A percentile compares a stretch with the other conserved stretches of the same genome.
phyloP scores from a whole-genome alignment of 176 grass and related monocot genomes.

The Phoenix dactylifera region DNA sequence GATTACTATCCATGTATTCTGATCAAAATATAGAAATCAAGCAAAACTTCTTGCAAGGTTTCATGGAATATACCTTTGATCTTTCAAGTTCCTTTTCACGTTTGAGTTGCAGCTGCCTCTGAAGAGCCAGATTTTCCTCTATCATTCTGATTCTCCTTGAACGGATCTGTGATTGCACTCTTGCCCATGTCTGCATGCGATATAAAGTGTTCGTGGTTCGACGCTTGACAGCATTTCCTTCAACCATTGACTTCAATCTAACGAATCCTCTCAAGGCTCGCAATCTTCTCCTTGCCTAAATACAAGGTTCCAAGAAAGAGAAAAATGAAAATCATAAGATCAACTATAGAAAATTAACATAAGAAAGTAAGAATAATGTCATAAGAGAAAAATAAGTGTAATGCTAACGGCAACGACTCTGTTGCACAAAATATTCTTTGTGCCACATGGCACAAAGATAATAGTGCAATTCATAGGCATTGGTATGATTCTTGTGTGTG shows the following conservation, averaged over 20 bases:
- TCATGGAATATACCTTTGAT: constrained; percentile 31
- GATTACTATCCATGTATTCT: too few relatives aligned
- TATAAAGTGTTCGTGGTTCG: constrained; percentile 43
- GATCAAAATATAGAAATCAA: too few relatives aligned
- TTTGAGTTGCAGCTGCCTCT: constrained; percentile 44
- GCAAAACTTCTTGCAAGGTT: too few relatives aligned
- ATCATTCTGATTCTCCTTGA: constrained; percentile 56
- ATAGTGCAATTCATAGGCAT: too few relatives aligned
- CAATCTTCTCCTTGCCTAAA: constrained; percentile 39
- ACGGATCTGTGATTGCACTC: constrained; percentile 60
- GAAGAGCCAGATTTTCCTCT: constrained; percentile 59
- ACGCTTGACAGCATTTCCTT: constrained; percentile 43
- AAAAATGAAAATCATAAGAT: not conserved
- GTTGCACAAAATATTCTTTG: too few relatives aligned
- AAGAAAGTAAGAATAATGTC: not conserved
- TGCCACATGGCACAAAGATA: too few relatives aligned
- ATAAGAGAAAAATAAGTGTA: not conserved
- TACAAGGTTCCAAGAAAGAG: not conserved
- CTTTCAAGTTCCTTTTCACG: constrained; percentile 34
- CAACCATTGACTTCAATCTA: constrained; percentile 49
- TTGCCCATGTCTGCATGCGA: constrained; percentile 60
- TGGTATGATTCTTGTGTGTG: too few relatives aligned
- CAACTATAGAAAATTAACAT: not conserved
- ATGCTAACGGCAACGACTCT: too few relatives aligned
- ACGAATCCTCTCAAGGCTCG: constrained; percentile 28